Conservation (phyloP, 2,329 filamentous ascomycete genomes). For the Aspergillus fijiensis region DNA sequence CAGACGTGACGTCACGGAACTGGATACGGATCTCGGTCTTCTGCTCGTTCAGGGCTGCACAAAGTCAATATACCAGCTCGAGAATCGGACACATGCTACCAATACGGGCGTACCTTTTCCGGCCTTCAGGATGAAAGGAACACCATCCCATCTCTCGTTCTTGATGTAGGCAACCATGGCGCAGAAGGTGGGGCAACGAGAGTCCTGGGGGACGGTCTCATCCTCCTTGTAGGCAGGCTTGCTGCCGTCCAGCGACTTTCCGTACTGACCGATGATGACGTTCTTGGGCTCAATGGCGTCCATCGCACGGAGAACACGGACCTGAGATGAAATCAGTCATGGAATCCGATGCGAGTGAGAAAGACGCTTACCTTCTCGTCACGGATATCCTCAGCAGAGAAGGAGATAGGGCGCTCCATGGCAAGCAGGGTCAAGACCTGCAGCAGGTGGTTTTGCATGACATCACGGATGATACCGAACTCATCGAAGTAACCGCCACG, state of each 20-base stretch:
- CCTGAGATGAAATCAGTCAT: constrained; percentile 37
- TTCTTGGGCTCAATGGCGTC: constrained; percentile 97
- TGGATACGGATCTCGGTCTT: constrained; percentile 99
- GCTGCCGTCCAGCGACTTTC: constrained; percentile 89
- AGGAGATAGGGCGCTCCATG: constrained; percentile 98
- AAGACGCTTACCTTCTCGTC: constrained; percentile 71
- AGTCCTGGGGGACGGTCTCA: constrained; percentile 95
- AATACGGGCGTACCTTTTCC: constrained; percentile 64
- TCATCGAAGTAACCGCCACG: constrained; percentile 99
- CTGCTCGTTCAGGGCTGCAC: constrained; percentile 85
- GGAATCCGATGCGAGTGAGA: neutral
- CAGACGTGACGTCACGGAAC: constrained; percentile 98
- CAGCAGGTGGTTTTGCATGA: constrained; percentile 99
- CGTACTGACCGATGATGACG: constrained; percentile 98
- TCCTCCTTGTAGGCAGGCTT: constrained; percentile 99
- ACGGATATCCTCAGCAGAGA: constrained; percentile 95
- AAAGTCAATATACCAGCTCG: constrained; percentile 18
- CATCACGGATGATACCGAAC: constrained; percentile 98
- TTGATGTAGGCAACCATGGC: constrained; percentile 98
- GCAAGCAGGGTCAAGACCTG: constrained; percentile 94
- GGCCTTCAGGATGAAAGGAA: constrained; percentile 99
- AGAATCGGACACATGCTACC: neutral
- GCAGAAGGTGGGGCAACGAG: constrained; percentile 96
- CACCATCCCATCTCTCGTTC: constrained; percentile 99
- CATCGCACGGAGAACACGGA: constrained; percentile 90